These are phyloP conservation scores for Silybum marianum DNA, from an alignment of 129 eudicot species.

Conservation along the genomic window DNA sequence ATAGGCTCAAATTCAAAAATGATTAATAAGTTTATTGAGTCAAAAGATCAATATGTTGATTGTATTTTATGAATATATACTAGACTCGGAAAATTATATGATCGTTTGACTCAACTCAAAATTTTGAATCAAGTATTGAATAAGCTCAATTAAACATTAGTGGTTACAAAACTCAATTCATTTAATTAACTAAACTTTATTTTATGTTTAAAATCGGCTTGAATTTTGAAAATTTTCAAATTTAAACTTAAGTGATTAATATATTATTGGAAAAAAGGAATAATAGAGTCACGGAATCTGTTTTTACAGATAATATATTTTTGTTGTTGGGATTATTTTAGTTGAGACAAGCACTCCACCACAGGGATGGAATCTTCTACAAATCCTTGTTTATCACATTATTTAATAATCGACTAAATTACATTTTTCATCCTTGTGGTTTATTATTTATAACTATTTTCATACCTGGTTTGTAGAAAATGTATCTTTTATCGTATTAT, in stretches of 20 bases:
- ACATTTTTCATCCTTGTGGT: not conserved
- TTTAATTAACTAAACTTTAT: not conserved
- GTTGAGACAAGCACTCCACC: conserved; percentile 18
- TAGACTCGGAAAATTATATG: no score
- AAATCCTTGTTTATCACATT: conserved; percentile 15
- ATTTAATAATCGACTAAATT: not conserved
- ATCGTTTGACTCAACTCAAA: not conserved
- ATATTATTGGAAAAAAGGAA: not conserved
- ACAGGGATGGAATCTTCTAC: conserved; percentile 21
- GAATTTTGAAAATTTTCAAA: not conserved
- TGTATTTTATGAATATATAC: no score
- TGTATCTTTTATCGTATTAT: no score
- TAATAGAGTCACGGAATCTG: conserved; percentile 1
- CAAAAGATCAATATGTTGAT: no score
- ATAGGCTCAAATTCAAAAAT: not conserved
- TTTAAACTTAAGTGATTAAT: not conserved
- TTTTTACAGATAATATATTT: conserved; percentile 18
- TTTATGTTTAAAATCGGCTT: not conserved
- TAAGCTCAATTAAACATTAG: not conserved
- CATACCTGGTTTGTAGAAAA: no score
- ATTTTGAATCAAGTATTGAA: not conserved
- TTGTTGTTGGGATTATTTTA: conserved; percentile 12
- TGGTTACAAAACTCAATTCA: not conserved
- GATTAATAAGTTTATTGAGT: not conserved
- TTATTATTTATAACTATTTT: not conserved